These are phyloP conservation scores for Brassica rapa DNA, from an alignment of 345 rosid species.

Conservation along the genomic window DNA sequence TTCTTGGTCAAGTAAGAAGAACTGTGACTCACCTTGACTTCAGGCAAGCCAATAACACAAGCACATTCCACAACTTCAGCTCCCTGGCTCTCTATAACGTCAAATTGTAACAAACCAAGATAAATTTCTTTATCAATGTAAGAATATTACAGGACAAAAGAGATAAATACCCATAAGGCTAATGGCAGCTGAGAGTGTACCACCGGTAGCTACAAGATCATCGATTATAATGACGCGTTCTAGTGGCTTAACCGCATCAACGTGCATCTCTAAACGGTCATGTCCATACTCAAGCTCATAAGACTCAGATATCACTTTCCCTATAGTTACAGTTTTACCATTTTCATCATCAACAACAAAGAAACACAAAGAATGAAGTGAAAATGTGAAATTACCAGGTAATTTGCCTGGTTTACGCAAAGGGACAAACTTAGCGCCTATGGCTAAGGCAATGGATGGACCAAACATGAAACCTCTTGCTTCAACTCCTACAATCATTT, in stretches of 20 bases:
- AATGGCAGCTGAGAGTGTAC: constrained; percentile 83
- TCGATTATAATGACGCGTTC: constrained; percentile 75
- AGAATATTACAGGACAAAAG: background rate
- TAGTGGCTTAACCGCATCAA: constrained; percentile 65
- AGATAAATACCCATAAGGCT: constrained; percentile 58
- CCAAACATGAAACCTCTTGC: constrained; percentile 89
- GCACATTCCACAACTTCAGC: constrained; percentile 75
- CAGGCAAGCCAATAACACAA: constrained; percentile 79
- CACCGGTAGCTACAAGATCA: constrained; percentile 90
- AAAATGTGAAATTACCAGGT: constrained; percentile 50
- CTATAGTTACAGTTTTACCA: constrained; percentile 37
- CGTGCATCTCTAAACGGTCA: constrained; percentile 83
- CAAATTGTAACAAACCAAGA: background rate
- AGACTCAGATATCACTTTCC: constrained; percentile 66
- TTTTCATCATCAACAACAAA: background rate
- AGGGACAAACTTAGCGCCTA: constrained; percentile 86
- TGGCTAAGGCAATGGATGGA: constrained; percentile 81
- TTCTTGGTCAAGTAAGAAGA: constrained; percentile 18
- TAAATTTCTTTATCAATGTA: background rate
- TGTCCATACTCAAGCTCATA: constrained; percentile 88
- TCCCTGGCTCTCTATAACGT: constrained; percentile 57
- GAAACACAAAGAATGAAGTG: background rate
- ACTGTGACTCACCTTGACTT: constrained; percentile 51
- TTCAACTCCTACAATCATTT: constrained; percentile 63
- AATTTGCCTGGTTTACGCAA: constrained; percentile 77